Evolutionary conservation across 2,329 filamentous ascomycete genomes (phyloP).

Genomic region (Claviceps sp.): DNA sequence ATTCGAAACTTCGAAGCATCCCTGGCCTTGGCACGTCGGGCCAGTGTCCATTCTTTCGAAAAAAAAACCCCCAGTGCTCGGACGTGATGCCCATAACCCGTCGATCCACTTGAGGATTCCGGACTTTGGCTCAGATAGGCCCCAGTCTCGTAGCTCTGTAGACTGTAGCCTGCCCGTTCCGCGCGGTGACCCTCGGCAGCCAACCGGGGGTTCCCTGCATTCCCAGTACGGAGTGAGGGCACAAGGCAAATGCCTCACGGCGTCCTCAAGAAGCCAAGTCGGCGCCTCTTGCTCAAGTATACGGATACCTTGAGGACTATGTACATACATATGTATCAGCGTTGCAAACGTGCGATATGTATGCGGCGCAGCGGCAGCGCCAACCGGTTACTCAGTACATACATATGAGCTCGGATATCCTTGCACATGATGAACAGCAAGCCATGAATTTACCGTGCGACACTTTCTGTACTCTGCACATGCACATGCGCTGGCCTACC

Average conservation of each 20-base stretch:
- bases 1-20: not conserved
- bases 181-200: not conserved
- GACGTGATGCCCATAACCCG: constrained; percentile 1
- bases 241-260: not conserved
- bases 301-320: not conserved
- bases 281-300: not conserved
- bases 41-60: constrained; percentile 1
- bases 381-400: not conserved
- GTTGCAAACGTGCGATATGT: not conserved
- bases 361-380: not conserved
- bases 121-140: constrained; percentile 4
- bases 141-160: not conserved
- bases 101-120: not conserved
- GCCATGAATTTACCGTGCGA: not conserved
- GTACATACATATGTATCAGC: not conserved
- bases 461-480: not conserved
- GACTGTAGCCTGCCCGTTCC: not conserved
- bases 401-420: not conserved
- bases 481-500: not conserved
- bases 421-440: not conserved
- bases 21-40: constrained; percentile 1
- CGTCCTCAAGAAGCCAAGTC: not conserved
- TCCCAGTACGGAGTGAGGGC: not conserved
- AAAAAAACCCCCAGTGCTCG: constrained; percentile 3
- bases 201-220: constrained; percentile 3